Base-by-base conservation (phyloP, 768 basidiomycete genomes). In the Leccinellum albellum region DNA sequence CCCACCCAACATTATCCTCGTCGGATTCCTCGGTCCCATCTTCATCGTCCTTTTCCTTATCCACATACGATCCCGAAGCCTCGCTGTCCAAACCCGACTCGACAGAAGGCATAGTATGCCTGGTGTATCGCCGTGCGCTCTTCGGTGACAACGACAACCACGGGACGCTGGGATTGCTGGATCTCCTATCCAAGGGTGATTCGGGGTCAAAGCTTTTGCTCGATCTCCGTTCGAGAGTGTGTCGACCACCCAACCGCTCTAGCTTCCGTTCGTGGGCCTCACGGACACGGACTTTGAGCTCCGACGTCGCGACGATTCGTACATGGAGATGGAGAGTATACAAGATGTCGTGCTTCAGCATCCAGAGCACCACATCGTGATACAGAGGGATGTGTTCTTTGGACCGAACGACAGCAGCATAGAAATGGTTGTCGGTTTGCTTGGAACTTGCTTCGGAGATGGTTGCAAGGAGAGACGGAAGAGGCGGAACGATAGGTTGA, bases 281-380 rank as follows among this genome's bases (percentile, higher is more conserved):
- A 51, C 81, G 79, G n/a, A 90, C 92, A 10, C 77, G 76, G 42
- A 79, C 70, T 72, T 97, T 98, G 56, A 98, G 74, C 48, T 85
- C 82, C 5, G 79, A 76, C 0, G 91, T 86, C 0, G 90, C 94
- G 33, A 93, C 82, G 42, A 98, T 79, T 29, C 94, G 86, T 53
- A 96, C 85, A 35, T 89, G 86, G 14, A 94, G 83, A 66, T 95
- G 94, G 26, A 94, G 79, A 17, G 91, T 89, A 52, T 91, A 81
- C 17, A 98, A 76, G 61, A 98, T 78, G 66, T 93, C 93, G 40
- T 86, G 84, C 67, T 89, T 89, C 35, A 98, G 79, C 79, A 98
- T 83, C 96, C 95, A 98, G 35, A 89, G 74, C 12, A 98, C 84
- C 29, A 95, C 89, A 26, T 92, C 85, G 61, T 88, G 82, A 70